Evolutionary conservation across 306 rosid genomes (phyloP), one percentile per base, ranked within the genome.

Genomic region (Pyrus betulifolia): DNA sequence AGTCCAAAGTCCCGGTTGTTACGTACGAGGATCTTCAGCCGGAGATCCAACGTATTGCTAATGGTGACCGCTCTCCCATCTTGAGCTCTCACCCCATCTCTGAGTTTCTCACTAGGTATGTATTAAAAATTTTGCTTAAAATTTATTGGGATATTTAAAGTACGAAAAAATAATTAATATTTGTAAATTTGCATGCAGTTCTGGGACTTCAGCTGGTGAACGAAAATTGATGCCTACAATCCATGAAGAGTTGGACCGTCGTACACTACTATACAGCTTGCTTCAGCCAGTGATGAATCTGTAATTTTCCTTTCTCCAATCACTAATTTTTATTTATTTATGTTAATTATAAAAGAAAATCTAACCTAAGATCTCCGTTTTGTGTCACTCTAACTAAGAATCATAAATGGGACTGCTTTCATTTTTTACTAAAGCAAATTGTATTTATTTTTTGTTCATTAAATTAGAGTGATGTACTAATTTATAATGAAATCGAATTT

Each of bases 151-250:
- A 49, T 49, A 49, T 15, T 49, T 1, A 15, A 15, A 7, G 44
- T 4, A 5, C 5, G 28, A 22, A 10, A 38, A 1, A 38, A 38
- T 22, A 42, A n/a, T 40, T 27, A 60, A 74, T 61, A 23, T 14
- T 13, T 40, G 45, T 58, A 44, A 8, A 38, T 42, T 59, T 59
- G 61, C 61, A 21, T 83, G 60, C 91, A 95, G 99, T 42, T 95
- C 99, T 38, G 99, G 99, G 67, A 95, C 99, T 11, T 95, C 99
- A 1, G 97, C 93, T 6, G 99, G 99, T 0, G 97, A 95, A 76
- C 82, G 97, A 73, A 95, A 95, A 73, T 42, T 95, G 86, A 92
- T 88, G 92, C 99, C 99, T 1, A 92, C 97, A 10, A 92, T 91
- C 76, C 61, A 65, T 25, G 88, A 88, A 62, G 99, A 95, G 35